Evolutionary conservation across 768 basidiomycete genomes (phyloP).

Genomic region (Agaricus subrufescens): DNA sequence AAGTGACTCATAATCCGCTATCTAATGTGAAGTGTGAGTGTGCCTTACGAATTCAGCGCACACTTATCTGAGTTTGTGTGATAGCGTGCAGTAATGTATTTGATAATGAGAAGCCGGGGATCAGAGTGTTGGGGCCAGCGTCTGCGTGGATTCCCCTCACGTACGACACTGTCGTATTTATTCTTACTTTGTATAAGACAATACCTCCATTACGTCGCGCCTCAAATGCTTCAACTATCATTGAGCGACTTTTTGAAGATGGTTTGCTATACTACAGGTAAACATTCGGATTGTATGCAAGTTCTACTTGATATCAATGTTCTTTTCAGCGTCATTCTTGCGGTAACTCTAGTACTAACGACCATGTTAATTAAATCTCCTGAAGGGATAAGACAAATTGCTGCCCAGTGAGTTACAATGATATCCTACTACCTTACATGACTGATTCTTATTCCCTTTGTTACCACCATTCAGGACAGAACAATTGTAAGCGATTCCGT

Average conservation of each 20-base stretch:
- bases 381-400: constrained; percentile 41
- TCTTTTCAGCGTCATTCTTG: constrained; percentile 34
- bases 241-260: constrained; percentile 38
- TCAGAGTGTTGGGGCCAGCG: constrained; percentile 36
- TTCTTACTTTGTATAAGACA: constrained; percentile 32
- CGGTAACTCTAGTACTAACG: constrained; percentile 37
- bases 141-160: constrained; percentile 47
- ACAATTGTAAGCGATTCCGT: constrained; percentile 26
- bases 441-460: not conserved
- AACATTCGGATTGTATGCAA: not conserved
- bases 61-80: not conserved
- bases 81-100: constrained; percentile 41
- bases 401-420: constrained; percentile 36
- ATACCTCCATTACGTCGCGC: constrained; percentile 28
- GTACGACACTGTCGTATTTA: constrained; percentile 40
- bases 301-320: not conserved
- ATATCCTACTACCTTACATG: constrained; percentile 15
- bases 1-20: constrained; percentile 33
- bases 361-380: constrained; percentile 42
- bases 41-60: not conserved
- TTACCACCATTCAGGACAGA: constrained; percentile 20
- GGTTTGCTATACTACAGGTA: constrained; percentile 44
- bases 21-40: constrained; percentile 32
- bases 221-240: constrained; percentile 29
- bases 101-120: constrained; percentile 21